Evolutionary conservation across 805 yeast species (phyloP), one percentile per base, ranked within the genome.

Genomic region (Kodamaea leandrae): DNA sequence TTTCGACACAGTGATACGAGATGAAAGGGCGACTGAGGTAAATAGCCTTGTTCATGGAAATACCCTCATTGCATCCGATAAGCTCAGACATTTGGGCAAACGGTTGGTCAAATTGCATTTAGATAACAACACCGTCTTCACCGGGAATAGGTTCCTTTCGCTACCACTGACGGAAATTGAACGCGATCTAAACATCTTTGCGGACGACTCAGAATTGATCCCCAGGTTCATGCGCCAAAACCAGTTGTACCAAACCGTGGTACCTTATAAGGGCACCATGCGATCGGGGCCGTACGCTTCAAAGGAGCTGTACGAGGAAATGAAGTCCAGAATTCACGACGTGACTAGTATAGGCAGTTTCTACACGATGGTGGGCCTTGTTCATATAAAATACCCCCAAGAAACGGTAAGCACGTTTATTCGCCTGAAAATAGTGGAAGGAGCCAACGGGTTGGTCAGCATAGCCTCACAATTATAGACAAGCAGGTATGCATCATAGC

Each of bases 301-400:
- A 23, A 40, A 43, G 13, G 48, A 50, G 9, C 41, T 34, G 7
- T 45, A 39, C 39, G 24, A 30, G 6, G 27, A 25, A 4, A 35
- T 36, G 10, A 46, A 52, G 36, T 28, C 29, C 5, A 44, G 19
- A 19, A 57, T 60, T 5, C 45, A 39, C 17, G 57, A 56, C 18
- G 41, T 46, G 13, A 52, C 69, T 1, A 43, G 55, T n/a, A 50
- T 66, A 12, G 71, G 66, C 2, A 58, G 68, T 36, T 69, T 69
- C 39, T 61, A 61, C 46, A 58, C 70, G 6, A 48, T 69, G 60
- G 46, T 68, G 4, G 75, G 75, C 1, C 24, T 69, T 12, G 36
- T 67, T 14, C 47, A 51, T 12, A 39, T 51, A 7, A 65, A 63
- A 45, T 64, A 49, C 37, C 68, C 62, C 12, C 49, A 51, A 13